Evolutionary conservation across 768 basidiomycete species (phyloP), one percentile per base, ranked within the genome.

Genomic region (Xerocomus spinulosus): DNA sequence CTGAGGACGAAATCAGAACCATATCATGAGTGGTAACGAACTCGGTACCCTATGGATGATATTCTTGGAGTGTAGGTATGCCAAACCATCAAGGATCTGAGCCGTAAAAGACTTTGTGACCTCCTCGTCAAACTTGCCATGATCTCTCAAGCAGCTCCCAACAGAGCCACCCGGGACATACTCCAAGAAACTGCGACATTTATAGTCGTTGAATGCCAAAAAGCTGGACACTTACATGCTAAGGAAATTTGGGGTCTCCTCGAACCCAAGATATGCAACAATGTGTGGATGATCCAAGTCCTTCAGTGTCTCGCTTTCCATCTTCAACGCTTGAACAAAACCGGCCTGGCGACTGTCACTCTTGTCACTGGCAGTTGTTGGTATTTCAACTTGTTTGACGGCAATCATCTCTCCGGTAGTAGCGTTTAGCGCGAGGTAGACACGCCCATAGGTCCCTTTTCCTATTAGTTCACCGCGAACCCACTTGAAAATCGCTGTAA

Each of bases 381-480:
- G 95, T 49, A 94, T 80, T 66, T 98, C 96, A 39, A 99, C 96
- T 69, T 98, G 96, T 69, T 99, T 99, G 54, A 99, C 96, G 15
- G 96, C 96, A 59, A 98, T 93, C 91, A 97, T 95, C 69, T 98
- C 94, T 48, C 93, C 93, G 0, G 93, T 95, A 3, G 91, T 93
- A 26, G 90, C 92, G 64, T 98, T 98, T 49, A 98, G 73, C 15
- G 92, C 96, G 46, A 98, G 81, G 61, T 97, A 99, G 24, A 99
- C 96, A 35, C 89, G 82, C 12, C 96, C 96, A 60, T 94, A 99
- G 12, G 93, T 94, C 21, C 96, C 96, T 62, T 90, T 92, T 26
- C 96, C 96, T 52, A 99, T 97, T 30, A 98, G 77, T 68, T 97
- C 93, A 44, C 96, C 96, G 58, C 95, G 87, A 32, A 97, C 90